These are phyloP conservation scores for Phytophthora multivora DNA, from an alignment of 352 stramenopile species.

Conservation along the genomic window DNA sequence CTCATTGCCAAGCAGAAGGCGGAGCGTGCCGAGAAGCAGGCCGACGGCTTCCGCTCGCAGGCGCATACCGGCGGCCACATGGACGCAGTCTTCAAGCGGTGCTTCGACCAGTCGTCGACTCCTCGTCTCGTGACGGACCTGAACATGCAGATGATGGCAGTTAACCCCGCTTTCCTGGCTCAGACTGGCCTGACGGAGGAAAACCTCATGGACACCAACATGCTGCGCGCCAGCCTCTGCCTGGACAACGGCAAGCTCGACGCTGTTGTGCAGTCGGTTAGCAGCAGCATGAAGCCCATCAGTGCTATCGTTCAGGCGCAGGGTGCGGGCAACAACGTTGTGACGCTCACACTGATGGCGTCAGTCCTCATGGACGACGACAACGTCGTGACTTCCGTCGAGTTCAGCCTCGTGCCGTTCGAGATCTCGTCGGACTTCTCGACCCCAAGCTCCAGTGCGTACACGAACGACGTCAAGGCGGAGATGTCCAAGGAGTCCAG, in stretches of 20 bases:
- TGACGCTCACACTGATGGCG: conserved; percentile 58
- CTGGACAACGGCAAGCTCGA: conserved; percentile 59
- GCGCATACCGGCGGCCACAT: conserved; percentile 31
- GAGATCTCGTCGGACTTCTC: conserved; percentile 54
- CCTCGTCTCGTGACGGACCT: conserved; percentile 57
- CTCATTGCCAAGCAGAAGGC: conserved; percentile 67
- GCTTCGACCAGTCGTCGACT: conserved; percentile 72
- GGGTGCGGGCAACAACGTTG: conserved; percentile 39
- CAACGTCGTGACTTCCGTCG: conserved; percentile 49
- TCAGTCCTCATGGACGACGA: conserved; percentile 66
- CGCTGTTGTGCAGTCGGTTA: conserved; percentile 46
- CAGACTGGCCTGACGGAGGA: conserved; percentile 53
- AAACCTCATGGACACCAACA: conserved; percentile 41
- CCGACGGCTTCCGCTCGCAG: conserved; percentile 51
- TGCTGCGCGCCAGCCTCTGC: conserved; percentile 50
- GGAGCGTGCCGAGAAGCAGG: conserved; percentile 59
- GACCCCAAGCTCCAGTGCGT: conserved; percentile 13
- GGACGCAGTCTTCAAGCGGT: conserved; percentile 61
- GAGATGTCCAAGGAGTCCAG: conserved; percentile 57
- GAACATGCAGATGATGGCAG: conserved; percentile 54
- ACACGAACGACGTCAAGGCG: conserved; percentile 32
- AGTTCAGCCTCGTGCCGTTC: conserved; percentile 72
- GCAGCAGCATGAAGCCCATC: conserved; percentile 44
- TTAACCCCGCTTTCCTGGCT: conserved; percentile 60
- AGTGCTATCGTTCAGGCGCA: conserved; percentile 61